Conservation (phyloP, 257 asterid species). For the Paulownia fortunei region DNA sequence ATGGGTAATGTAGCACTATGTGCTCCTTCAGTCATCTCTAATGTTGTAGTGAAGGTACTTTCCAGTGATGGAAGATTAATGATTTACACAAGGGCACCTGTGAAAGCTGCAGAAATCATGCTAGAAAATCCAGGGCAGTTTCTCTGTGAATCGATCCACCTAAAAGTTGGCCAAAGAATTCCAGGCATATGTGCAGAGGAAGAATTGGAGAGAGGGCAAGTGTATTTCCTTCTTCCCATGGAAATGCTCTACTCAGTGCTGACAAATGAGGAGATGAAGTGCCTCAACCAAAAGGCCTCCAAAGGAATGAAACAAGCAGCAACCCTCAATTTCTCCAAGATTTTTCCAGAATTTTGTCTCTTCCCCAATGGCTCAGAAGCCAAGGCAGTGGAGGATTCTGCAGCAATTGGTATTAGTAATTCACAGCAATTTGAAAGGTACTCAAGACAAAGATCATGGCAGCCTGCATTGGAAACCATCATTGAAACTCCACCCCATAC, state of each 20-base stretch:
- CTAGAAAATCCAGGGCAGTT: slow-evolving; percentile 66
- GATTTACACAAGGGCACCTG: slow-evolving; percentile 45
- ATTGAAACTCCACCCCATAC: slow-evolving; percentile 57
- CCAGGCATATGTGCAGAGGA: slow-evolving; percentile 66
- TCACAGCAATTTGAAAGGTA: slow-evolving; percentile 36
- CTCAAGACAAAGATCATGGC: slow-evolving; percentile 73
- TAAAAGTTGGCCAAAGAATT: slow-evolving; percentile 59
- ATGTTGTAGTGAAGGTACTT: slow-evolving; percentile 48
- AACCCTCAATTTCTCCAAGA: slow-evolving; percentile 45
- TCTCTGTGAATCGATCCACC: slow-evolving; percentile 50
- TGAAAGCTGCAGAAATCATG: slow-evolving; percentile 67
- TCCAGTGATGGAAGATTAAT: slow-evolving; percentile 53
- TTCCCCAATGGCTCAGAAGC: slow-evolving; percentile 41
- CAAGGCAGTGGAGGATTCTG: slow-evolving; percentile 24
- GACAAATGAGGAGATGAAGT: slow-evolving; percentile 58
- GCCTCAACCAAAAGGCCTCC: slow-evolving; percentile 37
- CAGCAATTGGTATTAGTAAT: not conserved
- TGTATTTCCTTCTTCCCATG: slow-evolving; percentile 66
- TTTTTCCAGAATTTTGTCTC: slow-evolving; percentile 63
- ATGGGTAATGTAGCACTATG: slow-evolving; percentile 79
- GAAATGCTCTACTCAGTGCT: slow-evolving; percentile 76
- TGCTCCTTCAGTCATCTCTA: slow-evolving; percentile 59
- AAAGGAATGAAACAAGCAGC: slow-evolving; percentile 51
- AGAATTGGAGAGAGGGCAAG: slow-evolving; percentile 54
- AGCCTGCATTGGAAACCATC: slow-evolving; percentile 76